Base-by-base conservation (phyloP, 345 rosid species). In the Boechera divaricarpa region DNA sequence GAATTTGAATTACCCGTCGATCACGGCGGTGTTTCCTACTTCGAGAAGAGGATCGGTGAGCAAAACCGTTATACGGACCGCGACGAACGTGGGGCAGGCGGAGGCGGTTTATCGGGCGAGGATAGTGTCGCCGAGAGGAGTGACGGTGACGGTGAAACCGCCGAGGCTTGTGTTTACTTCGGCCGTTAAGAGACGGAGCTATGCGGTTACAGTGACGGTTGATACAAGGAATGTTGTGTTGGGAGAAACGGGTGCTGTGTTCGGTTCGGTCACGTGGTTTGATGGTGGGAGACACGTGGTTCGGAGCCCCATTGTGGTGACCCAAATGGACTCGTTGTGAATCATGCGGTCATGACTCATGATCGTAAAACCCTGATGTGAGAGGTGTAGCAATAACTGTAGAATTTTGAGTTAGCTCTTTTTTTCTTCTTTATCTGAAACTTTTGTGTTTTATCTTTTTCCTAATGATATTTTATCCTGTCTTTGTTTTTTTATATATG, bases 1-100 rank as follows among this genome's bases (percentile, higher is more conserved):
- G 72, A 88, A 88, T 74, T 80, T 92, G 10, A 90, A 94, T 69
- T 94, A 94, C 75, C 98, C 97, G 1, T 92, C 97, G 7, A 70
- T 94, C 10, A 85, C 84, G 0, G 91, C 94, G n/a, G n/a, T 89
- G 58, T 86, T 94, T 59, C 75, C 89, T 5, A 85, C 80, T 35
- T 48, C 82, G 2, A 71, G 82, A 2, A 78, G 38, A n/a, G 88
- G 86, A 1, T 53, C 67, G 31, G 62, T 79, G 7, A 89, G 77
- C 56, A 86, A 85, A 77, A 72, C 74, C 0, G 79, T 94, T 41
- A 61, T 88, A 6, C 63, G 98, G 82, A 90, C 91, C 0, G 90
- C 81, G 59, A 89, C 98, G 2, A 94, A 92, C 13, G 97, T 92
- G 3, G 97, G 97, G 36, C 81, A 69, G 2, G 42, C 80, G 0